Base-by-base conservation (phyloP, 371 early-diverging fungal species). In the Apophysomyces sp. region DNA sequence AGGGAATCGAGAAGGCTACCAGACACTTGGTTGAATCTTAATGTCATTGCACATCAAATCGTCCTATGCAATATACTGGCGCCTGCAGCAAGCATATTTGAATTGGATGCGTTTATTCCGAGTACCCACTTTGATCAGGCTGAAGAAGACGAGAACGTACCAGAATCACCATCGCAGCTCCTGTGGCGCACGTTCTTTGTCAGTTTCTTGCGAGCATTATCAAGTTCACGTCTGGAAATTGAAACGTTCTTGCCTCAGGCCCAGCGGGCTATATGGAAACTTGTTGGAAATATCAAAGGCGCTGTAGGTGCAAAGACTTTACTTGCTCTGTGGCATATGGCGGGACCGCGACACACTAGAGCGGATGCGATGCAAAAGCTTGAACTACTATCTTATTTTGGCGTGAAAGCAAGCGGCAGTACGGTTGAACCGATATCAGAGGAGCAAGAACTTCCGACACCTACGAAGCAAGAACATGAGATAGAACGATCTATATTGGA, bases 211-310 rank as follows among this genome's bases (percentile, higher is more conserved):
- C 71, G 83, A 8, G 75, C 88, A 6, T 68, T 92, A 5, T 83
- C 84, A 29, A 84, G 85, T 58, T 83, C 78, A 27, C 71, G 73
- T 55, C 55, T 87, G 49, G 83, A 87, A n/a, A 73, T 88, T 2
- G 84, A 86, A 55, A 60, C 72, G 24, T 83, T 82, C 58, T 67
- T 76, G 26, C 85, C 88, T 5, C 88, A 86, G 60, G 67, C 69
- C 4, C 81, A 86, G 41, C 80, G 89, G 6, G 82, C 85, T 0
- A 76, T 84, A 2, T 81, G 83, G 76, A 80, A 87, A 40, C 69
- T 91, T 26, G 80, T 79, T 12, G 86, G 83, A 11, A 89, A 90
- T 61, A 78, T 87, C 58, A 80, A 85, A 24, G 86, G 84, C 7
- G 68, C 63, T 6, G 80, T 80, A 11, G 92, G 86, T 18, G 85